Percentiles rank a stretch among this genome's conserved stretches.
Evolutionary conservation across 2,329 filamentous ascomycete genomes (phyloP).

Genomic region (Fusarium abutilonis): DNA sequence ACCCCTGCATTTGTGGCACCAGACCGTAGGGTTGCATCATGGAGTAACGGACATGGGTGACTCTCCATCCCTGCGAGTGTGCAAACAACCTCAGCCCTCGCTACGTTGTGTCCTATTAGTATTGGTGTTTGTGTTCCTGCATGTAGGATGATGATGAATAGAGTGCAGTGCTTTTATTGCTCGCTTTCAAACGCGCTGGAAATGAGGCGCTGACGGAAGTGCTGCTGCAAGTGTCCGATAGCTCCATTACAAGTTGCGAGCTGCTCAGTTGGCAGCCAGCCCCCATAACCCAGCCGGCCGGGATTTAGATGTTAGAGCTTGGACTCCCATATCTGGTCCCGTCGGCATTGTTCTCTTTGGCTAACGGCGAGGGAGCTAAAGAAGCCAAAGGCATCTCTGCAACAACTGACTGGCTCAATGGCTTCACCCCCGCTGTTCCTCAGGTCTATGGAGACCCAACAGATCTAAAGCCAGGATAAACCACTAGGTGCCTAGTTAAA

Average conservation of each 20-base stretch:
- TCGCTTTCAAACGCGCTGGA: constrained; percentile 14
- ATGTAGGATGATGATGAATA: neutral
- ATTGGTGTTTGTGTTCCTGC: constrained; percentile 26
- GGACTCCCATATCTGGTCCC: constrained; percentile 7
- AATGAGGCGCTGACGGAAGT: constrained; percentile 21
- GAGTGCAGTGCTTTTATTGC: constrained; percentile 5
- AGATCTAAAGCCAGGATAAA: constrained; percentile 18
- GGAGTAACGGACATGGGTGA: constrained; percentile 20
- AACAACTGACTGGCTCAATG: constrained; percentile 25
- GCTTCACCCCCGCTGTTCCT: constrained; percentile 15
- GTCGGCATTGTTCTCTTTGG: constrained; percentile 27
- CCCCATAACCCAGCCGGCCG: constrained; percentile 16
- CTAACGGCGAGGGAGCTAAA: constrained; percentile 2
- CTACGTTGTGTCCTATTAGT: constrained; percentile 12
- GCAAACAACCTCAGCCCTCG: constrained; percentile 29
- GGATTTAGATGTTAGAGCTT: constrained; percentile 23
- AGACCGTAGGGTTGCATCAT: constrained; percentile 30
- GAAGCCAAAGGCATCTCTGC: constrained; percentile 30
- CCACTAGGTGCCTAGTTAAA: constrained; percentile 7
- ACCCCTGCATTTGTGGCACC: constrained; percentile 35
- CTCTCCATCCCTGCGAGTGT: constrained; percentile 23
- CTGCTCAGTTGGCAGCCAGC: constrained; percentile 1
- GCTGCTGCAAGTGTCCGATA: constrained; percentile 31
- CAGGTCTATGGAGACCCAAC: constrained; percentile 33
- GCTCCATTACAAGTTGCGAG: constrained; percentile 21